These are phyloP conservation scores for Annulohypoxylon maeteangense DNA, from an alignment of 495 filamentous ascomycete species.

Conservation along the genomic window DNA sequence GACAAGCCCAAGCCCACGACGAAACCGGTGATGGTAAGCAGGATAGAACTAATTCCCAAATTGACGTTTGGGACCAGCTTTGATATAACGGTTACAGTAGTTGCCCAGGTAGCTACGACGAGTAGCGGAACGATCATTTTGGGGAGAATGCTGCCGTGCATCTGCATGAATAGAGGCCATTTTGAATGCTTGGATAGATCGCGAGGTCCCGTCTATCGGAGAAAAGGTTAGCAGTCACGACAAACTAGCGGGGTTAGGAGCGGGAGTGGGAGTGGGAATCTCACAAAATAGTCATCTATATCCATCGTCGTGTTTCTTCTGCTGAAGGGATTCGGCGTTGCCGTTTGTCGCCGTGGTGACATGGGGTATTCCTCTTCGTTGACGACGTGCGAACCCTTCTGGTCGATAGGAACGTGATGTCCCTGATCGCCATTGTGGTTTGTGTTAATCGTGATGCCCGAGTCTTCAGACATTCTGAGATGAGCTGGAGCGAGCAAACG, in stretches of 20 bases:
- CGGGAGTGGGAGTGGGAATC: slow-evolving; percentile 36
- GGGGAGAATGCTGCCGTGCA: slow-evolving; percentile 83
- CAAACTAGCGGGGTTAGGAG: background rate
- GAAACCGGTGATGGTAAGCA: slow-evolving; percentile 89
- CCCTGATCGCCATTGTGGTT: slow-evolving; percentile 21
- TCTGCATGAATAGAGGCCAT: slow-evolving; percentile 80
- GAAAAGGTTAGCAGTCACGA: slow-evolving; percentile 12
- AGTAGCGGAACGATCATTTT: slow-evolving; percentile 81
- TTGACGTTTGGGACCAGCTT: slow-evolving; percentile 62
- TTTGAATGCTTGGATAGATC: slow-evolving; percentile 81
- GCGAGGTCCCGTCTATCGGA: slow-evolving; percentile 66
- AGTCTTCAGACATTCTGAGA: slow-evolving; percentile 47
- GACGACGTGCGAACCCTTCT: slow-evolving; percentile 29
- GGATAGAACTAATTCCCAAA: slow-evolving; percentile 71
- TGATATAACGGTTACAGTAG: slow-evolving; percentile 71
- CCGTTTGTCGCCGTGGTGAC: slow-evolving; percentile 44
- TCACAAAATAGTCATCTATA: slow-evolving; percentile 66
- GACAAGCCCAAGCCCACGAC: slow-evolving; percentile 85
- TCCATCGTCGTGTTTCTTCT: slow-evolving; percentile 57
- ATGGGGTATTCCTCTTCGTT: slow-evolving; percentile 46
- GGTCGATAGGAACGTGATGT: slow-evolving; percentile 21
- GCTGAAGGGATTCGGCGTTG: slow-evolving; percentile 58
- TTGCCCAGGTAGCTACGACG: slow-evolving; percentile 75
- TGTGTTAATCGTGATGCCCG: slow-evolving; percentile 23
- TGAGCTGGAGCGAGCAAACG: slow-evolving; percentile 4